A percentile compares a stretch with the other conserved stretches of the same genome.
Conservation (phyloP, 129 eudicot genomes). For the Ambrosia artemisiifolia region DNA sequence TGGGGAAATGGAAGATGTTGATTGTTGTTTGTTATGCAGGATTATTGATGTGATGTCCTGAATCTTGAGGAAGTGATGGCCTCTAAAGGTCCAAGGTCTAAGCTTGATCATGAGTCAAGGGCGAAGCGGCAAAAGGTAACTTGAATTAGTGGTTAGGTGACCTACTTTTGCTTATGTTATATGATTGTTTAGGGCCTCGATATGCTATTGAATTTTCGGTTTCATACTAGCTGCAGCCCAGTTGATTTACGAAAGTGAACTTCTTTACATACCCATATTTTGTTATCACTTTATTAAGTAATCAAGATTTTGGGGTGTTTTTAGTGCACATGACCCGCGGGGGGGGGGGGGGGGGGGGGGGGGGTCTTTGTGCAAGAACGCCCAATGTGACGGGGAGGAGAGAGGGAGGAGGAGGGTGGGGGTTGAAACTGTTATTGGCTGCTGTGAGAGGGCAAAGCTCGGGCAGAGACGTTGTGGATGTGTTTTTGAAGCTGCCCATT, state of each 20-base stretch:
- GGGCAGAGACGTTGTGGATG: no score
- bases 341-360: no score
- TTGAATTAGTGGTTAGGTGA: neutral
- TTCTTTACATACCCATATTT: neutral
- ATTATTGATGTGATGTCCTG: conserved; percentile 41
- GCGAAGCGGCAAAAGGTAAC: conserved; percentile 82
- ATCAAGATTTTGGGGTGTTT: neutral
- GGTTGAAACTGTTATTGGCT: no score
- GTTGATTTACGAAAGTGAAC: neutral
- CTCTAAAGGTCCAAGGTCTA: conserved; percentile 96
- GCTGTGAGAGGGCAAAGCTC: no score
- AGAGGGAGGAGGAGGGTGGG: no score
- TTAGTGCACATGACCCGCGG: no score
- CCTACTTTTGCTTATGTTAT: neutral
- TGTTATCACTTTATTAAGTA: neutral
- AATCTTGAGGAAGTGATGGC: conserved; percentile 52
- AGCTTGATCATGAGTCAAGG: conserved; percentile 75
- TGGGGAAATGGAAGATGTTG: neutral
- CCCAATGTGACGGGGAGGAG: no score
- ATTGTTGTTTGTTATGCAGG: conserved; percentile 19
- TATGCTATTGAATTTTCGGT: neutral
- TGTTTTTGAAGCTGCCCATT: no score
- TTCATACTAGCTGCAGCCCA: neutral
- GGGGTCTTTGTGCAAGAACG: no score
- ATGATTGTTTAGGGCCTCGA: neutral